phyloP scores from a whole-genome alignment of 148 eudicot genomes.

The Mesembryanthemum crystallinum region DNA sequence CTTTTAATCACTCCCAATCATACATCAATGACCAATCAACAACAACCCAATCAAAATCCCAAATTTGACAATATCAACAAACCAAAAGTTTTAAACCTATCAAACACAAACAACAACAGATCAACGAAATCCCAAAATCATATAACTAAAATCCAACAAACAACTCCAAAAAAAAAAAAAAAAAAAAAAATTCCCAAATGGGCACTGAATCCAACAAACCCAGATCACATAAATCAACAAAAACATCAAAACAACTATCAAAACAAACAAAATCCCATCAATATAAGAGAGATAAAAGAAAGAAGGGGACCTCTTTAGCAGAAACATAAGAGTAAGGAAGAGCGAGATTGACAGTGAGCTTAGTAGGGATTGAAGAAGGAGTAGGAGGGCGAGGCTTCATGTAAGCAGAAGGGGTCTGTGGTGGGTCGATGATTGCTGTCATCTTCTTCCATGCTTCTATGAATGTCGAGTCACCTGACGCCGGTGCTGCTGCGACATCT shows the following conservation, averaged over 20 bases:
- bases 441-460: constrained; percentile 34
- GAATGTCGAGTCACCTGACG: constrained; percentile 14
- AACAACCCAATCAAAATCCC: background rate
- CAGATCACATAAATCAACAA: constrained; percentile 14
- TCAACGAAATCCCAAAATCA: background rate
- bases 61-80: background rate
- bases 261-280: background rate
- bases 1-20: background rate
- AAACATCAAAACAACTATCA: background rate
- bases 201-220: constrained; percentile 14
- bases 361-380: constrained; percentile 38
- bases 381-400: constrained; percentile 41
- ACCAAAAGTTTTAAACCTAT: background rate
- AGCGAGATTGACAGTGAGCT: constrained; percentile 38
- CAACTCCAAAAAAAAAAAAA: no score
- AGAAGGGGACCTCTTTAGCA: constrained; percentile 31
- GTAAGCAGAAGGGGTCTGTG: constrained; percentile 36
- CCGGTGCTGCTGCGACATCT: constrained; percentile 13
- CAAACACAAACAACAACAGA: background rate
- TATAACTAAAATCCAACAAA: background rate
- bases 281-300: background rate
- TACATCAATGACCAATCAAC: background rate
- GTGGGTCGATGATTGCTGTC: constrained; percentile 35
- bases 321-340: constrained; percentile 34
- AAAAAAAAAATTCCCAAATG: no score